These are phyloP conservation scores for Heliosperma pusillum DNA, from an alignment of 148 eudicot species.

Conservation along the genomic window DNA sequence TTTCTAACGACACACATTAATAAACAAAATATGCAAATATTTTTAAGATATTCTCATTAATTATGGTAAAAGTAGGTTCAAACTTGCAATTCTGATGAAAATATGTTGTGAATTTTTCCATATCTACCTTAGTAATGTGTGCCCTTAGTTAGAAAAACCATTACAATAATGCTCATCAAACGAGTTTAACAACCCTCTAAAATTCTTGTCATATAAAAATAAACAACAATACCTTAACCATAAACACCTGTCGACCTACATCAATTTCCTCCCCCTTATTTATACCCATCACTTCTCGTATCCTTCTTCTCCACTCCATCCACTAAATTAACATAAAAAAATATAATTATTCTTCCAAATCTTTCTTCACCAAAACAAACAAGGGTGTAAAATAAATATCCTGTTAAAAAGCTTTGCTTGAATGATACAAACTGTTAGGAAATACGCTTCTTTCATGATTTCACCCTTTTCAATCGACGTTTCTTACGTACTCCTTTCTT, in stretches of 20 bases:
- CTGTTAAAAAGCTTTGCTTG: background rate
- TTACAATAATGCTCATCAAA: background rate
- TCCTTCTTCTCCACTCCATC: background rate
- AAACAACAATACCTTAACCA: background rate
- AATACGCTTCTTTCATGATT: conserved; percentile 15
- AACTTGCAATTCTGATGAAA: too few species aligned
- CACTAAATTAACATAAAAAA: background rate
- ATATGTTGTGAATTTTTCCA: too few species aligned
- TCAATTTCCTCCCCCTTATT: background rate
- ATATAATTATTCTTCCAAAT: background rate
- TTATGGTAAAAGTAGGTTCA: too few species aligned
- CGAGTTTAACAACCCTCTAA: background rate
- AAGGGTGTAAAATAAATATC: background rate
- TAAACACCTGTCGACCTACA: conserved; percentile 2
- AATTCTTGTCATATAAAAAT: background rate
- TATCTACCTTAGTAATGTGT: too few species aligned
- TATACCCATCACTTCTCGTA: background rate
- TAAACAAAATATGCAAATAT: too few species aligned
- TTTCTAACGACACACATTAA: too few species aligned
- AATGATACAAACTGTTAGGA: conserved; percentile 13
- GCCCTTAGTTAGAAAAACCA: too few species aligned
- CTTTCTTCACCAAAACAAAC: background rate
- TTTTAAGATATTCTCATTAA: too few species aligned
- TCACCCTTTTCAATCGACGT: conserved; percentile 9
- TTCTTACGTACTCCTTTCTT: conserved; percentile 1